phyloP scores from a whole-genome alignment of 1,139 yeast species.

The Pichia sp. region DNA sequence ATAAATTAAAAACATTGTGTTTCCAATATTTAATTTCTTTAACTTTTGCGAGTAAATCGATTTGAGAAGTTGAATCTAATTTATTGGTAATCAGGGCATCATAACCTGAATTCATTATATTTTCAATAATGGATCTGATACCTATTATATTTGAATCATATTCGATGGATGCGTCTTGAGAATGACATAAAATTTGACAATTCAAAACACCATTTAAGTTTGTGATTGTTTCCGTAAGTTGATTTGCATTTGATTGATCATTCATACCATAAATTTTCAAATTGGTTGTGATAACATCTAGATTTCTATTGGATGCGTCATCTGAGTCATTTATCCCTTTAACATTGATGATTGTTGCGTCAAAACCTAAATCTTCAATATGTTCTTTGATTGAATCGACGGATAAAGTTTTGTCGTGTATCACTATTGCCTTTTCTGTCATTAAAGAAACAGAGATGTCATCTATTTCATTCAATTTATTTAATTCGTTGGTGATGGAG shows the following conservation, averaged over 20 bases:
- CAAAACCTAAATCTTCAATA: slow-evolving; percentile 79
- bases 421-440: slow-evolving; percentile 67
- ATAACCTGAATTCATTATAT: slow-evolving; percentile 47
- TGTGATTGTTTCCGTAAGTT: slow-evolving; percentile 47
- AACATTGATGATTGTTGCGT: slow-evolving; percentile 32
- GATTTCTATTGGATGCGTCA: slow-evolving; percentile 24
- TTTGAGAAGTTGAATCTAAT: slow-evolving; percentile 57
- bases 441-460: slow-evolving; percentile 61
- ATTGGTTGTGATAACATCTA: slow-evolving; percentile 17
- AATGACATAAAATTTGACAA: slow-evolving; percentile 40
- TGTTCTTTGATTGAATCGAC: slow-evolving; percentile 41
- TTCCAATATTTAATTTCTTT: slow-evolving; percentile 77
- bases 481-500: slow-evolving; percentile 57
- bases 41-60: slow-evolving; percentile 63
- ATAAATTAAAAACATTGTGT: slow-evolving; percentile 48
- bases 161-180: slow-evolving; percentile 44
- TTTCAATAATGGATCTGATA: slow-evolving; percentile 52
- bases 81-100: slow-evolving; percentile 41
- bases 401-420: slow-evolving; percentile 38
- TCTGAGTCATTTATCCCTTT: slow-evolving; percentile 38
- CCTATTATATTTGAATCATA: slow-evolving; percentile 51
- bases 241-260: slow-evolving; percentile 55
- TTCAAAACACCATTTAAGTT: slow-evolving; percentile 43
- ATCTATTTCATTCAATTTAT: slow-evolving; percentile 44
- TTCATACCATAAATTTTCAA: slow-evolving; percentile 58